These are phyloP conservation scores for Scorias spongiosa DNA, from an alignment of 2,329 filamentous ascomycete genomes.

Conservation along the genomic window DNA sequence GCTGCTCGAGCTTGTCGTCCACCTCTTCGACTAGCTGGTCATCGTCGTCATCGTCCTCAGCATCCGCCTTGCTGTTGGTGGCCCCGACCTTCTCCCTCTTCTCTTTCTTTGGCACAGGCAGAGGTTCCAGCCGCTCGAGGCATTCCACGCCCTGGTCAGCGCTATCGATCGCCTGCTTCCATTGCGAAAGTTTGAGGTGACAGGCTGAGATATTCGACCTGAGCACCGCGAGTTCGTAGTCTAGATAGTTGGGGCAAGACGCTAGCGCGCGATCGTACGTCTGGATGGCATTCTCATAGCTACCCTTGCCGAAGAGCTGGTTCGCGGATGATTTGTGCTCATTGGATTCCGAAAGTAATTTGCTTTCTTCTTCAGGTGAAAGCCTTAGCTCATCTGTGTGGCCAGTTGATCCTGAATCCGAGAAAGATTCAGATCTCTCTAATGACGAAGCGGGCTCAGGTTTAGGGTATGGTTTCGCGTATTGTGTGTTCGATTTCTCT, in stretches of 20 bases:
- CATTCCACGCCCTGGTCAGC: slow-evolving; percentile 59
- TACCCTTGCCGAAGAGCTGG: slow-evolving; percentile 54
- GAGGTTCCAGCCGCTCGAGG: slow-evolving; percentile 46
- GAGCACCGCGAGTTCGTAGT: slow-evolving; percentile 77
- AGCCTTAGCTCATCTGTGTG: slow-evolving; percentile 14
- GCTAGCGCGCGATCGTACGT: slow-evolving; percentile 69
- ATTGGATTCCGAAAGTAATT: slow-evolving; percentile 56
- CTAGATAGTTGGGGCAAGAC: slow-evolving; percentile 67
- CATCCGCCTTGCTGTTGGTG: slow-evolving; percentile 9
- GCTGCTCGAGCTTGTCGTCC: slow-evolving; percentile 26
- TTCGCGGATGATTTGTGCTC: slow-evolving; percentile 64
- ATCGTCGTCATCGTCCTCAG: slow-evolving; percentile 17
- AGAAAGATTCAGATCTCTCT: neutral
- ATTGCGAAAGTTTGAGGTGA: slow-evolving; percentile 68
- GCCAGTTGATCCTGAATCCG: neutral
- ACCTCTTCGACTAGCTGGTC: slow-evolving; percentile 32
- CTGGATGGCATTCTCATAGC: slow-evolving; percentile 63
- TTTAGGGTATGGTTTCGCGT: neutral
- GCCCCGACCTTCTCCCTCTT: slow-evolving; percentile 4
- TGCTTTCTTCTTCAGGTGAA: slow-evolving; percentile 30
- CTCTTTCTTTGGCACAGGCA: slow-evolving; percentile 16
- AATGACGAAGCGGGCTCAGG: slow-evolving; percentile 1
- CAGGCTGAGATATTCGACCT: slow-evolving; percentile 82
- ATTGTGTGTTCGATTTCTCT: neutral
- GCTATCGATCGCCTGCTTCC: slow-evolving; percentile 64